Evolutionary conservation across 345 rosid species (phyloP), one percentile per base, ranked within the genome.

Genomic region (Hibiscus trionum): DNA sequence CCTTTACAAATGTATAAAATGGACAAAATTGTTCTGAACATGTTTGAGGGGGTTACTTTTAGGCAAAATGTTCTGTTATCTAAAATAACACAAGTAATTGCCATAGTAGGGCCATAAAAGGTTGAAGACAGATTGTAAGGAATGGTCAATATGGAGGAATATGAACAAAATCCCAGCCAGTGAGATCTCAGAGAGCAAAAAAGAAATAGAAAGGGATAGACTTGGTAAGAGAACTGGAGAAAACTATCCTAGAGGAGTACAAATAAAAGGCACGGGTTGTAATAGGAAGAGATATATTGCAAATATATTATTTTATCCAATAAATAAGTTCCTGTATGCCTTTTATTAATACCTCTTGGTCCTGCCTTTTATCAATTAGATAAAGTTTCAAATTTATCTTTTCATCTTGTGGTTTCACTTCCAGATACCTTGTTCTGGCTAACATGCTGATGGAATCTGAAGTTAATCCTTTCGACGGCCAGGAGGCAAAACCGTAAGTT

Each of bases 391-490:
- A 19, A 66, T 24, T 46, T 10, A 66, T 66, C 14, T 47, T 65
- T 14, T 47, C 35, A 24, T 46, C 17, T 44, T 21, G 11, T 15
- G 75, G 56, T 46, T 27, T 8, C 21, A 6, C 70, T 55, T 55
- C 58, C 83, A 96, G 99, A 75, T 95, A 95, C 79, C 85, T 92
- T 82, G 99, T 95, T 83, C 84, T 95, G 75, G 99, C 99, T 27
- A 96, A 96, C 76, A 96, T 96, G 99, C 86, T 96, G 84, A 96
- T 95, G 99, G 99, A 93, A 79, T 96, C 98, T 16, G 91, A 93
- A 86, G 99, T 96, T 61, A 93, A 96, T 78, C 99, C 99, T 42
- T 95, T 92, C 81, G 99, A 90, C 55, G 99, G 99, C 52, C 98
- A 95, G 80, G 98, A 92, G 87, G 99, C 99, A 55, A 95, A 89